Base-by-base conservation (phyloP, 352 stramenopile species). In the Phytophthora tubulina region DNA sequence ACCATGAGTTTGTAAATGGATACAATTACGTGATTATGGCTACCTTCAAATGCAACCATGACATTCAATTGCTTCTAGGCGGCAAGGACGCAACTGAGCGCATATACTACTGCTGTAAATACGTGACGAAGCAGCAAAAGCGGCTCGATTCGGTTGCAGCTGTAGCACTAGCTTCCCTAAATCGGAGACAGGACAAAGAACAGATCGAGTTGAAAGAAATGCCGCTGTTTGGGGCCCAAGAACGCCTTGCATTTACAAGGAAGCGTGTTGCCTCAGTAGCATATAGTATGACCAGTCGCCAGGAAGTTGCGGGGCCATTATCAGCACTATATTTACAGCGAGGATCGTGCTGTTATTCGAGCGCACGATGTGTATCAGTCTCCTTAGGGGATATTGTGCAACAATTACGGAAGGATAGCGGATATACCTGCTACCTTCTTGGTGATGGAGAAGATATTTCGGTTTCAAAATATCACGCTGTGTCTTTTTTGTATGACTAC, bases 401-500 rank as follows among this genome's bases (percentile, higher is more conserved):
- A 9, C 52, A 59, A 9, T 11, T 59, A 6, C 10, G 8, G 2
- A 11, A 0, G 2, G 10, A 8, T 7, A n/a, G 21, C 4, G 33
- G 36, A 8, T 46, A 59, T 3, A 7, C 15, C 6, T 59, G 51
- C 33, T 32, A 9, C 21, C 38, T 59, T 8, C 10, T 59, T 35
- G 27, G 11, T 11, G n/a, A 45, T 1, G 9, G 6, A 9, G 31
- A 35, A 3, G 36, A 17, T 7, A 3, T 15, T n/a, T 6, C 14
- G 11, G 10, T 5, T 11, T 21, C 49, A 8, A 58, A 31, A 4
- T 48, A 33, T 36, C 15, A 58, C 2, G 13, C 41, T 7, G 54
- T 61, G 6, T 51, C 21, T 3, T 31, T 38, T 30, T 21, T 56
- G 15, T 32, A 65, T 6, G 57, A 65, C 35, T 65, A 65, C 32